Percentiles rank a stretch among this genome's conserved stretches.
These are phyloP conservation scores for Solanum chmielewskii DNA, from an alignment of 257 asterid genomes.

Conservation along the genomic window DNA sequence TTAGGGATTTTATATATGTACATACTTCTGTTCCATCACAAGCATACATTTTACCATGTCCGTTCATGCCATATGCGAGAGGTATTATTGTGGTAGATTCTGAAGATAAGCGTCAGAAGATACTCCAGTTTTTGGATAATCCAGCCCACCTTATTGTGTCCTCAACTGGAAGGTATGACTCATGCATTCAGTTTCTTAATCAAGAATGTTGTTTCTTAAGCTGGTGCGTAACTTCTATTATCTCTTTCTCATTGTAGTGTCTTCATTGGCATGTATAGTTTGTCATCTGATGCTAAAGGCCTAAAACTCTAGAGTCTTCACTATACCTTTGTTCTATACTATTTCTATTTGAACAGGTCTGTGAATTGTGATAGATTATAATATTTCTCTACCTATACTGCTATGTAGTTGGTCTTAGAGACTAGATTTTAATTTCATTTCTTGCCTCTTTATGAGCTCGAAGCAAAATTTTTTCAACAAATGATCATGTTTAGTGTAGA, in stretches of 20 bases:
- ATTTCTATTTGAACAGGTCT: neutral
- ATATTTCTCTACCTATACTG: neutral
- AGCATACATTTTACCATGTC: slow-evolving; percentile 36
- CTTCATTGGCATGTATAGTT: neutral
- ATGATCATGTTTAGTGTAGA: neutral
- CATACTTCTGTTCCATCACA: slow-evolving; percentile 29
- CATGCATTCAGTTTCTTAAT: neutral
- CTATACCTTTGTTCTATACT: neutral
- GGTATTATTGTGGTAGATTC: slow-evolving; percentile 38
- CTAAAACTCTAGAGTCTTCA: neutral
- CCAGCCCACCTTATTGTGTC: slow-evolving; percentile 41
- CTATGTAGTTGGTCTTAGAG: neutral
- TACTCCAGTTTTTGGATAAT: slow-evolving; percentile 30
- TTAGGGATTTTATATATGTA: slow-evolving; percentile 20
- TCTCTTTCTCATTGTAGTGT: neutral
- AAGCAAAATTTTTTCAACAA: neutral
- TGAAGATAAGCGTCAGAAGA: slow-evolving; percentile 14
- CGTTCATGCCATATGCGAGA: slow-evolving; percentile 22
- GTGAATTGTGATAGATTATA: neutral
- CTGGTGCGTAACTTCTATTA: neutral
- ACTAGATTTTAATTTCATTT: neutral
- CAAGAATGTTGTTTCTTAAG: neutral
- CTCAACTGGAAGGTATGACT: slow-evolving; percentile 44
- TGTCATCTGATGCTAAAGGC: neutral
- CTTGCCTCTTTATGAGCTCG: neutral